Evolutionary conservation across 2,329 filamentous ascomycete species (phyloP), one percentile per base, ranked within the genome.

Genomic region (Fusarium concolor): DNA sequence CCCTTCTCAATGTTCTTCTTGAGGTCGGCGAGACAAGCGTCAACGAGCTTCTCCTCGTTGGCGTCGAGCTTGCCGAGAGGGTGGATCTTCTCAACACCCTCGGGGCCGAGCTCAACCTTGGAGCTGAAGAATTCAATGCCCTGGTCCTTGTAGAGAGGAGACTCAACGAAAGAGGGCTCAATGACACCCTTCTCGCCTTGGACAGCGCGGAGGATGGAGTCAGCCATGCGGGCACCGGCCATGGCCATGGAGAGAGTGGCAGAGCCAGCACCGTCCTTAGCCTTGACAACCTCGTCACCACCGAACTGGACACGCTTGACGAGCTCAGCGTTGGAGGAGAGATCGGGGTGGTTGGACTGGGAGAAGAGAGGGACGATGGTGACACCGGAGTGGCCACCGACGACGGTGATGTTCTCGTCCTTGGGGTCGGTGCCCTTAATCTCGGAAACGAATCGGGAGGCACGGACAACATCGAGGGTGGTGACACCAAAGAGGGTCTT

Each of bases 401-500:
- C 88, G 75, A 99, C 96, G 82, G 93, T 92, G 84, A 99, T 94
- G 82, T 93, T 92, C 91, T 97, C 94, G 81, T 92, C 89, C 79
- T 90, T 89, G 76, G 96, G 96, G 87, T 98, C 91, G 83, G 91
- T 93, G 79, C 82, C 84, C 90, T 97, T 95, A 85, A 97, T 83
- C 88, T 97, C 90, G 77, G 92, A 94, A 85, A 98, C 96, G 90
- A 99, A 99, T 85, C 94, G 93, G 79, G 91, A 94, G 78, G 96
- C 95, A 80, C 96, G 96, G 83, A 99, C 96, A 71, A 98, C 94
- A 78, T 99, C 96, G 78, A 99, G 94, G 78, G 96, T 98, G 84
- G 96, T 99, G 80, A 99, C 96, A 87, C 96, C 96, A 85, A 99
- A 99, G 76, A 99, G 93, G 79, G 92, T 93, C 91, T 96, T 96